Base-by-base conservation (phyloP, 2,329 filamentous ascomycete species). In the Ceratocystiopsis sp. region DNA sequence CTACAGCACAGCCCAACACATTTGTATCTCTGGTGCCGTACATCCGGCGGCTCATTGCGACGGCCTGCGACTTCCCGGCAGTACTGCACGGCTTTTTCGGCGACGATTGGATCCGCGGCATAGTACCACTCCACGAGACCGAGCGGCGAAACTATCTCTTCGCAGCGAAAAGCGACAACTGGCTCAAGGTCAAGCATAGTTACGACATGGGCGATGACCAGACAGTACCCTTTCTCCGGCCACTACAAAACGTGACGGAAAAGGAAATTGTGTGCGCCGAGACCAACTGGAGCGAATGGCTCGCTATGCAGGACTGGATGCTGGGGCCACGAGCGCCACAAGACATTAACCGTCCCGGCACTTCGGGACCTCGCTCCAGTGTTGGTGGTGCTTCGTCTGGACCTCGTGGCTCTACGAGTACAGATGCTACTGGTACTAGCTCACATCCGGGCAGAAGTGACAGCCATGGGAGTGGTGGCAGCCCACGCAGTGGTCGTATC, bases 221-320 rank as follows among this genome's bases (percentile, higher is more conserved):
- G 64, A 81, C 75, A 2, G 75, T 94, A 1, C 91, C 91, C 1
- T 96, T 93, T 57, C 64, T 96, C 52, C 78, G 78, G 50, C 86
- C 89, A 5, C 64, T 95, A n/a, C 78, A 82, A 53, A 74, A 78
- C 43, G 77, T 82, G 1, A 73, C 75, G 9, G 77, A 89, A 54
- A 73, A 75, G 18, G 91, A 96, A 63, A 84, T 96, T 48, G 73
- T 83, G 48, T 73, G 67, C 14, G 87, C 87, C 0, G 89, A 96
- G 62, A 71, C 73, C 48, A 78, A 71, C 46, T 98, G 91, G 91
- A 93, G 85, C 57, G 80, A 89, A 54, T 96, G 89, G 89, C 65
- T 95, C 32, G 84, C 84, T 13, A 93, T 95, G 84, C 85, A 94
- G 60, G 89, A 95, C 59, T 96, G 89, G 89, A 93, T 94, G 86